A percentile compares a stretch with the other conserved stretches of the same genome.
Evolutionary conservation across 139 green algal species (phyloP).

Genomic region (Tetradesmus lagerheimii): DNA sequence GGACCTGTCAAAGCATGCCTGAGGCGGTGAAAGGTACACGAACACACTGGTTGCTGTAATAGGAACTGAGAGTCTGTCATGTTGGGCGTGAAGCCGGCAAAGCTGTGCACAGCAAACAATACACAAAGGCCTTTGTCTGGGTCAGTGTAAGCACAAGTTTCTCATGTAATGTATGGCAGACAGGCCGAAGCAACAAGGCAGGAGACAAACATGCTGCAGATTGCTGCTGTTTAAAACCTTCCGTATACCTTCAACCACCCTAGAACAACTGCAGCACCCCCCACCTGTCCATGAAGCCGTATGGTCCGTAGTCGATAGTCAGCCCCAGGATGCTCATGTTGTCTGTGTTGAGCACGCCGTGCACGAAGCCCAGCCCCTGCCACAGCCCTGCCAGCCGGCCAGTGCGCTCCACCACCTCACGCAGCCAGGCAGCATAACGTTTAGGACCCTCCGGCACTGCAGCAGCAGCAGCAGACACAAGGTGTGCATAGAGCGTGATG

Average conservation of each 20-base stretch:
- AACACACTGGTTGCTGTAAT: no score
- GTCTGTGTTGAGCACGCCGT: constrained; percentile 98
- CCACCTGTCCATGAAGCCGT: constrained; percentile 50
- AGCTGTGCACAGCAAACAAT: no score
- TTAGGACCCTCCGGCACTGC: neutral
- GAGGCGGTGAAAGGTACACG: no score
- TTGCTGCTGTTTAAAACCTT: no score
- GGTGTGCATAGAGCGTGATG: neutral
- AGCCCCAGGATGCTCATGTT: constrained; percentile 89
- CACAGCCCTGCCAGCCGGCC: constrained; percentile 85
- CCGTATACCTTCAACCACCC: no score
- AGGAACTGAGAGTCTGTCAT: constrained; percentile 88
- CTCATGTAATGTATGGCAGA: no score
- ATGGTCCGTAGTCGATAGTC: constrained; percentile 75
- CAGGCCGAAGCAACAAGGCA: no score
- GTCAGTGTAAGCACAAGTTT: no score
- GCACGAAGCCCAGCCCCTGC: constrained; percentile 91
- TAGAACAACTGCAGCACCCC: no score
- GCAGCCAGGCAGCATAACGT: constrained; percentile 60
- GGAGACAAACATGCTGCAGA: no score
- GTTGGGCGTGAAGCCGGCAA: constrained; percentile 95
- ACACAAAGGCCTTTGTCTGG: no score
- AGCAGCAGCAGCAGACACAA: neutral
- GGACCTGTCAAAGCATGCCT: no score
- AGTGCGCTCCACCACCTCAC: constrained; percentile 77